Conservation (phyloP, 768 basidiomycete species). For the Suillus subaureus region DNA sequence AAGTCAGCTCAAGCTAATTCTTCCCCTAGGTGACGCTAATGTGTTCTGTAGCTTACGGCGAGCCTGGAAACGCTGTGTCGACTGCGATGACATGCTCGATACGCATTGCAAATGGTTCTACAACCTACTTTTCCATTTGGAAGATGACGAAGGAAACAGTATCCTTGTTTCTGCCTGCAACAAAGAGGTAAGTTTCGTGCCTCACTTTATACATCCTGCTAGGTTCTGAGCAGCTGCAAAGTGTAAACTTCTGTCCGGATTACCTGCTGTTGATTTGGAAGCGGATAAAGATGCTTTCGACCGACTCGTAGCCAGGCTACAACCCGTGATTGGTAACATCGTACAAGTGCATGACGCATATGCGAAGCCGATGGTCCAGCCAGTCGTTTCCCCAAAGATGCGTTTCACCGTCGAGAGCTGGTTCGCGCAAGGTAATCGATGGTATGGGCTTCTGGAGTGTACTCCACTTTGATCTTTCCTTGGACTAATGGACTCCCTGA, state of each 20-base stretch:
- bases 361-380: slow-evolving; percentile 22
- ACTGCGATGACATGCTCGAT: slow-evolving; percentile 55
- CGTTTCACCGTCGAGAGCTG: slow-evolving; percentile 34
- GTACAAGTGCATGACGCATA: slow-evolving; percentile 40
- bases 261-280: slow-evolving; percentile 41
- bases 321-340: slow-evolving; percentile 51
- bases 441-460: slow-evolving; percentile 29
- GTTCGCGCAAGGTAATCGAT: slow-evolving; percentile 20
- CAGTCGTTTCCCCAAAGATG: slow-evolving; percentile 27
- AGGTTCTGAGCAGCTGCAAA: neutral
- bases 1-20: slow-evolving; percentile 39
- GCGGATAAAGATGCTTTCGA: slow-evolving; percentile 40
- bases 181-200: slow-evolving; percentile 38
- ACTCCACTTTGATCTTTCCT: slow-evolving; percentile 8
- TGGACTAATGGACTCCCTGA: neutral
- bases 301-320: slow-evolving; percentile 43
- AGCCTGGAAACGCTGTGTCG: slow-evolving; percentile 45
- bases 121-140: slow-evolving; percentile 49
- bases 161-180: slow-evolving; percentile 53
- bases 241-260: slow-evolving; percentile 1
- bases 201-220: neutral
- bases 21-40: neutral
- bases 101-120: slow-evolving; percentile 52
- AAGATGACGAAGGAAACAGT: slow-evolving; percentile 48
- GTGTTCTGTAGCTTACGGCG: slow-evolving; percentile 43